Percentiles rank a stretch among this genome's conserved stretches.
phyloP scores from a whole-genome alignment of 169 alveolate genomes.

The Eimeria sp. region DNA sequence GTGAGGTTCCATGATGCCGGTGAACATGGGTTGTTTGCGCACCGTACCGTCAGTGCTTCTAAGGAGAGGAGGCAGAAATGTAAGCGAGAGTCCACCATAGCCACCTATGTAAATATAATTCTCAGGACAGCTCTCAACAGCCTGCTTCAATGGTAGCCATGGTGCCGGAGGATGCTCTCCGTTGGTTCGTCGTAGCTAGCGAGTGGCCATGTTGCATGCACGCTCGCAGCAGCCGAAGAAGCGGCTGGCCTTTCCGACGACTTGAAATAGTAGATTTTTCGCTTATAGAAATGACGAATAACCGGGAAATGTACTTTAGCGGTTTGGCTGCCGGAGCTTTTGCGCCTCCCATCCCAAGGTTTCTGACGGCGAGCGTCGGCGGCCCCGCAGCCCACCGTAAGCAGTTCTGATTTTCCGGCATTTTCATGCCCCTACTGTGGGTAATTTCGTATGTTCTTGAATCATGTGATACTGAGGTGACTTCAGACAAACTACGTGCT shows the following conservation, averaged over 20 bases:
- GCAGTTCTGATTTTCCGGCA: neutral
- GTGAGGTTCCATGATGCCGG: neutral
- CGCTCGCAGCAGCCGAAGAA: slow-evolving; percentile 1
- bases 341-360: neutral
- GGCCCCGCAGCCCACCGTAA: slow-evolving; percentile 15
- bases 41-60: neutral
- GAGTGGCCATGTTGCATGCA: slow-evolving; percentile 50
- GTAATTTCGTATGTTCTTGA: neutral
- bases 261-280: neutral
- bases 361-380: slow-evolving; percentile 3
- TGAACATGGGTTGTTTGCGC: neutral
- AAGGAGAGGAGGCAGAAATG: neutral
- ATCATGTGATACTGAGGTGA: neutral
- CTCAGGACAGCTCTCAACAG: neutral
- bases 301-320: neutral
- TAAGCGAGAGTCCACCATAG: neutral
- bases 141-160: neutral
- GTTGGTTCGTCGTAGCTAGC: slow-evolving; percentile 7
- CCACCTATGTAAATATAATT: neutral
- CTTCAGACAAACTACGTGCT: neutral
- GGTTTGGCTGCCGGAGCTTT: neutral
- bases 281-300: neutral
- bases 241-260: neutral
- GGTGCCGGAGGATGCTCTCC: neutral
- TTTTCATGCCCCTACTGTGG: neutral